Evolutionary conservation across 495 filamentous ascomycete species (phyloP), one percentile per base, ranked within the genome.

Genomic region (Tetracladium setigerum): DNA sequence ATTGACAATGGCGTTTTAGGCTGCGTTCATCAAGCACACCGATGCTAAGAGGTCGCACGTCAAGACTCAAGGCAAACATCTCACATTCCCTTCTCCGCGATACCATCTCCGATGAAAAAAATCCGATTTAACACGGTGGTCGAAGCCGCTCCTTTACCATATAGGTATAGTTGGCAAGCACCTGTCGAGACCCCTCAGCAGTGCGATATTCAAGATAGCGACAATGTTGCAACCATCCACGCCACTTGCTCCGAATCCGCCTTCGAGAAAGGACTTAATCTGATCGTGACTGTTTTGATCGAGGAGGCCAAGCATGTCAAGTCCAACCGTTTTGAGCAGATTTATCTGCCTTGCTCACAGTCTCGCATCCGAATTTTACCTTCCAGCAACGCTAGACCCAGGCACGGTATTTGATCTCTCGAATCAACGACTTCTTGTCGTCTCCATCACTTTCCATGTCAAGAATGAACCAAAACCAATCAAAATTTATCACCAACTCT

Each of bases 1-100:
- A 17, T 47, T 53, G 50, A 39, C 37, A 1, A 38, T 53, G 30
- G 37, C 50, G 3, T 53, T 53, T 30, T 13, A 43, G 18, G 16
- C n/a, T 9, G 35, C 15, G 6, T 7, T 53, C 10, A 38, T 42
- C 22, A n/a, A n/a, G n/a, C n/a, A n/a, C n/a, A n/a, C n/a, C n/a
- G 32, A 38, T 27, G 13, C 50, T 38, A n/a, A n/a, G n/a, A n/a
- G 18, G 19, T 5, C 6, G 1, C 2, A 7, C 10, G 19, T 37
- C 16, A 1, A 17, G 24, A 18, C 35, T 42, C 14, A 14, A 11
- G 5, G 27, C 22, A 15, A 16, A 37, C 13, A 19, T 46, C 7
- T 27, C 36, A 6, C 22, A 30, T 5, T 40, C 34, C 2, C 8
- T 52, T 18, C 47, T 52, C 37, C 16, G 16, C 12, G 38, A 47